Evolutionary conservation across 1,284 basidiomycete genomes (phyloP), one percentile per base, ranked within the genome.

Genomic region (Leccinum ponderosum): DNA sequence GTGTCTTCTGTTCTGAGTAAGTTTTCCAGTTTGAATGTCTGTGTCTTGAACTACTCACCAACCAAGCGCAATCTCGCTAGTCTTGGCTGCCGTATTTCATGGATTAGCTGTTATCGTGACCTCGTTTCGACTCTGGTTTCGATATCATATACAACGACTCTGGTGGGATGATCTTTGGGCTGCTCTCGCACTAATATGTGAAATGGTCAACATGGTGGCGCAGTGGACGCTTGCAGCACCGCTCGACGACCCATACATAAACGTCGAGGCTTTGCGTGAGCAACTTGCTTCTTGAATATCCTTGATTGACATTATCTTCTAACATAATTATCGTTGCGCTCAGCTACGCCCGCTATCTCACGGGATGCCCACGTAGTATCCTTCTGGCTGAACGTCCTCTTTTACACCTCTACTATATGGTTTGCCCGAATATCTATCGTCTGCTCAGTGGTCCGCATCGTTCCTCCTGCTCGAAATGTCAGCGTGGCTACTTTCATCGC

Each of bases 91-190:
- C 6, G 31, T 68, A 42, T 57, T 73, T n/a, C 70, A 72, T 35
- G 61, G 7, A 4, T 47, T 64, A 0, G 70, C 65, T 12, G 12
- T 68, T 7, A 56, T 59, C 22, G 42, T 68, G 4, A 72, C 70
- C 25, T 60, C 59, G 1, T 70, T 73, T 55, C 70, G 73, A 52
- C 70, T 74, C 22, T 71, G 64, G 64, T 71, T 73, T 60, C 67
- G 73, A 35, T 59, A 62, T 29, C 56, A 60, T 29, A 63, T 64
- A 8, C 60, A 57, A 44, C 65, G 64, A 9, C 57, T 75, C 15
- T 71, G 73, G 73, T 73, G 67, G 69, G 70, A 72, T 47, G 70
- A 72, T 44, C 57, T 73, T 22, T 73, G 64, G 61, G 70, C 70
- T 6, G 55, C 62, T n/a, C 55, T 74, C 14, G 54, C 69, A 3